A percentile compares a stretch with the other conserved stretches of the same genome.
Conservation (phyloP, 2,329 filamentous ascomycete species). For the Canariomyces notabilis region DNA sequence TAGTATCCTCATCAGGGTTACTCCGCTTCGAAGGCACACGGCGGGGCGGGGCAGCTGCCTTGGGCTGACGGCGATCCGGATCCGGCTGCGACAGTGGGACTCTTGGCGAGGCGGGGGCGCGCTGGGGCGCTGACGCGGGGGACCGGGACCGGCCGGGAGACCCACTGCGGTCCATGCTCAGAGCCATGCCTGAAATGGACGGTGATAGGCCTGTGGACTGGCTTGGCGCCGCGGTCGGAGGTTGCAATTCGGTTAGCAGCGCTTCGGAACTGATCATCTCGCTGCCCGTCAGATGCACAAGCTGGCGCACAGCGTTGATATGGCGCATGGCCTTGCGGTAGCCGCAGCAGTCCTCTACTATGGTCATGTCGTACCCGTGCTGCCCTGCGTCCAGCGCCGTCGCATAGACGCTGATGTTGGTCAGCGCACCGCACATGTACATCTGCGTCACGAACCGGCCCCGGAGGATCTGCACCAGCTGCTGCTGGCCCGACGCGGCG, state of each 20-base stretch:
- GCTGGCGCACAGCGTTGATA: constrained; percentile 61
- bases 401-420: constrained; percentile 84
- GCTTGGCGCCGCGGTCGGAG: constrained; percentile 15
- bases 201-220: constrained; percentile 26
- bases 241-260: constrained; percentile 42
- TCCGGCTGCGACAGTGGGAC: constrained; percentile 9
- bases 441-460: constrained; percentile 84
- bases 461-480: constrained; percentile 69
- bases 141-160: constrained; percentile 24
- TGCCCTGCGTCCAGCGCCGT: constrained; percentile 86
- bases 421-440: constrained; percentile 80
- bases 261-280: constrained; percentile 56
- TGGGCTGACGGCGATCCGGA: not conserved
- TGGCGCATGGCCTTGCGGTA: constrained; percentile 68
- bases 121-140: constrained; percentile 24
- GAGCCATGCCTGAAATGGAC: constrained; percentile 33
- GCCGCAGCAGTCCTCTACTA: constrained; percentile 85
- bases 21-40: not conserved
- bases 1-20: not conserved
- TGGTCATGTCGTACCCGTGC: constrained; percentile 79
- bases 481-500: constrained; percentile 58
- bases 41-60: constrained; percentile 9
- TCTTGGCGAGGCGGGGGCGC: constrained; percentile 20
- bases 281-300: constrained; percentile 71
- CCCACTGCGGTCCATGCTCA: constrained; percentile 27